phyloP scores from a whole-genome alignment of 768 basidiomycete species.

The Fistulinella prunicolor region DNA sequence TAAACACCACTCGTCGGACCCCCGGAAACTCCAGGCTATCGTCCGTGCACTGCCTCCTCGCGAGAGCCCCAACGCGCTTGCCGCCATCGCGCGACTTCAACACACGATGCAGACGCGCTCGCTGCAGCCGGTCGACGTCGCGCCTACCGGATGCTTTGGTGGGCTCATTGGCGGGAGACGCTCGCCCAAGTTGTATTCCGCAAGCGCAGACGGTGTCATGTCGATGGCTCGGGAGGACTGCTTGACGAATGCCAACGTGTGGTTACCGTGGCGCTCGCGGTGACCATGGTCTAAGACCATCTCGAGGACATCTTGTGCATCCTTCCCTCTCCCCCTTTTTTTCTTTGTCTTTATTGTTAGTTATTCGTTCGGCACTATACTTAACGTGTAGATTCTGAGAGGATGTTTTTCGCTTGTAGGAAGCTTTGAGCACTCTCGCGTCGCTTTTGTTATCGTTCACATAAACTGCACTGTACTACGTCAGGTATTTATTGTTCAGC shows the following conservation, averaged over 20 bases:
- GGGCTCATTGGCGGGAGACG: slow-evolving; percentile 15
- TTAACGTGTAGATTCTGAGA: no score
- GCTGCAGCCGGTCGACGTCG: slow-evolving; percentile 21
- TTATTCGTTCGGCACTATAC: neutral
- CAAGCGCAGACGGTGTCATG: neutral
- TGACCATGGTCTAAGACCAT: no score
- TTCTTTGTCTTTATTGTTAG: neutral
- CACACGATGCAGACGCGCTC: slow-evolving; percentile 21
- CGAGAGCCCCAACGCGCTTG: neutral
- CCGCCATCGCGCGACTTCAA: slow-evolving; percentile 10
- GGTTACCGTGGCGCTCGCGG: slow-evolving; percentile 10
- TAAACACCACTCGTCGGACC: neutral
- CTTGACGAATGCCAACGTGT: slow-evolving; percentile 15
- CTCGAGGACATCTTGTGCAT: neutral
- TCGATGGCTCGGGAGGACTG: slow-evolving; percentile 10
- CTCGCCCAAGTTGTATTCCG: slow-evolving; percentile 1
- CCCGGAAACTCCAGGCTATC: slow-evolving; percentile 17
- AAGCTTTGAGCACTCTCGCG: neutral
- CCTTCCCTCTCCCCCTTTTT: neutral
- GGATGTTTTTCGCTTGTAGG: no score
- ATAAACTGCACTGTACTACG: no score
- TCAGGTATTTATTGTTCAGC: no score
- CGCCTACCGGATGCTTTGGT: slow-evolving; percentile 19
- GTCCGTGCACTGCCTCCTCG: slow-evolving; percentile 21
- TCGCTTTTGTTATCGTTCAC: neutral